Conservation (phyloP, 2,329 filamentous ascomycete species). For the Balansia obtecta region DNA sequence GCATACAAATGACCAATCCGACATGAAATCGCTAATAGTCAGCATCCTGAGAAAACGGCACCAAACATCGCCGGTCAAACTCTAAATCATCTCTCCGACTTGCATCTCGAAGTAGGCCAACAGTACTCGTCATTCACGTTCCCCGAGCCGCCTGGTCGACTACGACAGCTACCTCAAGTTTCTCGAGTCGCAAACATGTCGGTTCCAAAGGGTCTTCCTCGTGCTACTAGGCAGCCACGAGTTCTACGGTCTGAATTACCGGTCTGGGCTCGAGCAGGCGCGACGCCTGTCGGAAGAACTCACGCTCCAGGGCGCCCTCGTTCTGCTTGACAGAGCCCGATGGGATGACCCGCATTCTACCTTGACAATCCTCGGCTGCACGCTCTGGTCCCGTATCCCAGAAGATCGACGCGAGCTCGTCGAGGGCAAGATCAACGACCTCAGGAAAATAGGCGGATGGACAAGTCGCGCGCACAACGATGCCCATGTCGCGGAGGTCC, state of each 20-base stretch:
- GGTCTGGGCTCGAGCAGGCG: neutral
- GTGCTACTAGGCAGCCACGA: slow-evolving; percentile 42
- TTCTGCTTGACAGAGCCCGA: neutral
- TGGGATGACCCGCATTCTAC: slow-evolving; percentile 20
- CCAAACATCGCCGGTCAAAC: neutral
- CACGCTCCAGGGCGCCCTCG: neutral
- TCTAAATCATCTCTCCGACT: slow-evolving; percentile 33
- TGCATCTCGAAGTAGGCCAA: slow-evolving; percentile 33
- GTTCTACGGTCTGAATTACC: slow-evolving; percentile 30
- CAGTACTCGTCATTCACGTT: slow-evolving; percentile 30
- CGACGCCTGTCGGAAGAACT: neutral
- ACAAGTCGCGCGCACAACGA: slow-evolving; percentile 34
- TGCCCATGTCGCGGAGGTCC: slow-evolving; percentile 31
- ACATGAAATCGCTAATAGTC: no score
- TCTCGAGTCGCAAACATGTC: slow-evolving; percentile 25
- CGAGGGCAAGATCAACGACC: slow-evolving; percentile 35
- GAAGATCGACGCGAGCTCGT: slow-evolving; percentile 26
- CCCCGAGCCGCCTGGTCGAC: slow-evolving; percentile 27
- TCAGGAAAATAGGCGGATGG: slow-evolving; percentile 38
- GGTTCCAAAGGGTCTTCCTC: slow-evolving; percentile 32
- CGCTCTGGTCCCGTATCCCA: slow-evolving; percentile 41
- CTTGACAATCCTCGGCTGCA: slow-evolving; percentile 41
- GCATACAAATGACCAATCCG: no score
- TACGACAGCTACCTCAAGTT: slow-evolving; percentile 32
- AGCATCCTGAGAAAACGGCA: no score